Conservation (phyloP, 164 flowering plant species). For the Berberis thunbergii region DNA sequence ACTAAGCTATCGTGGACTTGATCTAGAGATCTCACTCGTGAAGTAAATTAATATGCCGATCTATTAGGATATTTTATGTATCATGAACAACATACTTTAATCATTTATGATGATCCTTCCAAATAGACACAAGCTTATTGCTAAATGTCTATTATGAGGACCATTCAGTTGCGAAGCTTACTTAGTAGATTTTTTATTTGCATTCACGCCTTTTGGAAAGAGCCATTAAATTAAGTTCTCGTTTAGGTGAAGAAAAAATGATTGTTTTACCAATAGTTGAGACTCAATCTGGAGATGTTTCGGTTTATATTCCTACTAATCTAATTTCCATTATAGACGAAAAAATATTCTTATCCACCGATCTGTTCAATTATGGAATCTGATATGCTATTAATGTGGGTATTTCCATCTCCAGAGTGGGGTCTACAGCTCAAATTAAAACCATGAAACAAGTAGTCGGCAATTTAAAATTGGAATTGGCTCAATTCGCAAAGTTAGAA, state of each 20-base stretch:
- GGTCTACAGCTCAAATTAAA: no score
- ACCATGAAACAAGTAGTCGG: no score
- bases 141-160: not conserved
- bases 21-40: no score
- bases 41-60: no score
- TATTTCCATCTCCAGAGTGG: no score
- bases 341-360: not conserved
- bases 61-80: no score
- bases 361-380: no score
- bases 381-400: no score
- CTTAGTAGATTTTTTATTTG: conserved; percentile 4
- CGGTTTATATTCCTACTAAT: not conserved
- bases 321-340: not conserved
- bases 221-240: conserved; percentile 1
- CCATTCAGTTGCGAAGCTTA: not conserved
- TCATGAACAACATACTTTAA: conserved; percentile 2
- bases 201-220: conserved; percentile 2
- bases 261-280: conserved; percentile 1
- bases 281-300: conserved; percentile 3
- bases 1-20: no score
- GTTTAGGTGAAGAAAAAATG: conserved; percentile 2
- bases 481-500: no score
- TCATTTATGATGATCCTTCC: conserved; percentile 2
- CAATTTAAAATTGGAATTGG: no score
- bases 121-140: conserved; percentile 1